These are phyloP conservation scores for Xerocomus nothofagi DNA, from an alignment of 1,284 basidiomycete species.

Conservation along the genomic window DNA sequence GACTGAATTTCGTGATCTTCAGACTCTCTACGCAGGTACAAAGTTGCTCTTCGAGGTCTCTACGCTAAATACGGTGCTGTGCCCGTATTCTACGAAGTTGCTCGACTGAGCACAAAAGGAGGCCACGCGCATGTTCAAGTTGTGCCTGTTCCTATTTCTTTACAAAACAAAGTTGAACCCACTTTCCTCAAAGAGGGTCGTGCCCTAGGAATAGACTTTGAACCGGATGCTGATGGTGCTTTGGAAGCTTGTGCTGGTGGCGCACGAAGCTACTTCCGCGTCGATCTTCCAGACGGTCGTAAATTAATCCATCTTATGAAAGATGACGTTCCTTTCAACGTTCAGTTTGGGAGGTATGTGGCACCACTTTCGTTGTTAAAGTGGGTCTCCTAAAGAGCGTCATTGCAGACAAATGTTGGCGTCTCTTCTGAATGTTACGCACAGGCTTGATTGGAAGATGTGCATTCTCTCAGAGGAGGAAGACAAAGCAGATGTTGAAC, in stretches of 20 bases:
- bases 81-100: slow-evolving; percentile 87
- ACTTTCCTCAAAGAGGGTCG: slow-evolving; percentile 71
- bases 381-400: neutral
- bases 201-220: slow-evolving; percentile 63
- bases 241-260: slow-evolving; percentile 53
- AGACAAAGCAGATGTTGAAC: slow-evolving; percentile 76
- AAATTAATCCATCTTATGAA: slow-evolving; percentile 84
- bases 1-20: neutral
- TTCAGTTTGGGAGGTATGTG: slow-evolving; percentile 90
- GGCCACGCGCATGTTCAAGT: slow-evolving; percentile 92
- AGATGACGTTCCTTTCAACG: slow-evolving; percentile 74
- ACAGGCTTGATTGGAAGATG: slow-evolving; percentile 88
- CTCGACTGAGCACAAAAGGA: slow-evolving; percentile 78
- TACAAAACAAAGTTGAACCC: slow-evolving; percentile 63
- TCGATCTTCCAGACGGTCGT: slow-evolving; percentile 86
- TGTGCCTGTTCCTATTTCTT: slow-evolving; percentile 72
- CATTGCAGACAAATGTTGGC: slow-evolving; percentile 72
- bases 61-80: slow-evolving; percentile 71
- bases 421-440: slow-evolving; percentile 66
- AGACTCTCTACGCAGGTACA: slow-evolving; percentile 59
- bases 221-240: slow-evolving; percentile 65
- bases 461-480: slow-evolving; percentile 80
- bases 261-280: slow-evolving; percentile 79
- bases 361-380: neutral
- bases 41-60: slow-evolving; percentile 68